Evolutionary conservation across 2,329 filamentous ascomycete species (phyloP).

Genomic region (Orbilia ellipsospora): DNA sequence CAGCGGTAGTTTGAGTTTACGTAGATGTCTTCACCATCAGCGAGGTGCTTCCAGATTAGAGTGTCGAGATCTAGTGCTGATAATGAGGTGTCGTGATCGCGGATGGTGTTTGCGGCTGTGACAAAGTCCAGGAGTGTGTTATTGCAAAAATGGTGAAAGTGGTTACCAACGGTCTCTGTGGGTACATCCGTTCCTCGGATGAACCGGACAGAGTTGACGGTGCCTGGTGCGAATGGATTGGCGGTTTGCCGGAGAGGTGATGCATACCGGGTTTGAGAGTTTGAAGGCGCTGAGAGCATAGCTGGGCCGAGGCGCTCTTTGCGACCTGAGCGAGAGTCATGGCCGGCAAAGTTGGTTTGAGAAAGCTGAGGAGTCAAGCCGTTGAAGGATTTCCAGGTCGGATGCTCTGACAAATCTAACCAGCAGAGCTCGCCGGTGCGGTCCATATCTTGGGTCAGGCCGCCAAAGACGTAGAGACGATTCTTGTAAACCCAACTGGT

Average conservation of each 20-base stretch:
- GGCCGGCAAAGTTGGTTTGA: constrained; percentile 40
- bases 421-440: constrained; percentile 96
- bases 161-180: constrained; percentile 87
- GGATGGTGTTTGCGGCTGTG: constrained; percentile 88
- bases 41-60: constrained; percentile 92
- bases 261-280: constrained; percentile 73
- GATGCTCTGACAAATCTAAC: constrained; percentile 91
- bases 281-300: constrained; percentile 41
- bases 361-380: constrained; percentile 56
- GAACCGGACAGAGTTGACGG: constrained; percentile 81
- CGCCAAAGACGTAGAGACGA: constrained; percentile 96
- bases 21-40: constrained; percentile 94
- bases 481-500: constrained; percentile 90
- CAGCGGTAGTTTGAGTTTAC: constrained; percentile 84
- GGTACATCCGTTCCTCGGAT: constrained; percentile 86
- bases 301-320: constrained; percentile 49
- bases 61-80: constrained; percentile 88
- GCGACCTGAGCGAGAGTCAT: constrained; percentile 45
- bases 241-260: constrained; percentile 38
- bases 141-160: constrained; percentile 95
- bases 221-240: constrained; percentile 69
- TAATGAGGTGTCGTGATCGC: constrained; percentile 86
- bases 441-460: constrained; percentile 95
- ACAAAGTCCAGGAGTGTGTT: constrained; percentile 93
- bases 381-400: constrained; percentile 76